Evolutionary conservation across 1,284 basidiomycete species (phyloP), one percentile per base, ranked within the genome.

Genomic region (Phylloboletellus chloephorus): DNA sequence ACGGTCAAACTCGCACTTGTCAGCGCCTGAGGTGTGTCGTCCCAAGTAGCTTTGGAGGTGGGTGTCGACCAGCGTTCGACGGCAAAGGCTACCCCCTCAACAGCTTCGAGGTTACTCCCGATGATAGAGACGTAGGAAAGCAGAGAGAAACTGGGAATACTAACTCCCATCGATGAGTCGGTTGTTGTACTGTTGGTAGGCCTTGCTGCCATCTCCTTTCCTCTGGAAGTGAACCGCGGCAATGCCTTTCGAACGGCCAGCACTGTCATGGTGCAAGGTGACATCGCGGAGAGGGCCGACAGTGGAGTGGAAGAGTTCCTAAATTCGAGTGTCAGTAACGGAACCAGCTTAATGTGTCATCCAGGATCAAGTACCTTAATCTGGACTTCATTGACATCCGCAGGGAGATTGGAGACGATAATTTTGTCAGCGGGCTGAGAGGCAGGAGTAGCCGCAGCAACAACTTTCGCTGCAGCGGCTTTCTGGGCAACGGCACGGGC

Each of bases 131-230:
- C 39, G 50, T 49, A 60, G 52, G 47, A 54, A 65, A 65, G 58
- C 57, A 63, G 59, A 58, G 56, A 52, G 53, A 54, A 63, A 73
- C 63, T 62, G 72, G 71, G 71, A 78, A 76, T 83, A 96, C 94
- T 93, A 88, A 98, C 94, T 96, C 74, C 93, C 91, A 83, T 98
- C 95, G 78, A 98, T 95, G 72, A 98, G 84, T 64, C 95, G 86
- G 72, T 93, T 92, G 79, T 98, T 92, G 78, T 98, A 98, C 56
- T 91, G 79, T 52, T 86, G 75, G 69, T 85, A 95, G 5, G 95
- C 95, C 73, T 88, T 91, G 64, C 80, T 82, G 45, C 87, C 95
- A 58, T 96, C 92, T 43, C 92, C 92, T 56, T 82, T 82, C 56
- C 80, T 82, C 59, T 76, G 73, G 75, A 98, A 98, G 52, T 83